phyloP scores from a whole-genome alignment of 345 rosid species.

The Litchi chinensis region DNA sequence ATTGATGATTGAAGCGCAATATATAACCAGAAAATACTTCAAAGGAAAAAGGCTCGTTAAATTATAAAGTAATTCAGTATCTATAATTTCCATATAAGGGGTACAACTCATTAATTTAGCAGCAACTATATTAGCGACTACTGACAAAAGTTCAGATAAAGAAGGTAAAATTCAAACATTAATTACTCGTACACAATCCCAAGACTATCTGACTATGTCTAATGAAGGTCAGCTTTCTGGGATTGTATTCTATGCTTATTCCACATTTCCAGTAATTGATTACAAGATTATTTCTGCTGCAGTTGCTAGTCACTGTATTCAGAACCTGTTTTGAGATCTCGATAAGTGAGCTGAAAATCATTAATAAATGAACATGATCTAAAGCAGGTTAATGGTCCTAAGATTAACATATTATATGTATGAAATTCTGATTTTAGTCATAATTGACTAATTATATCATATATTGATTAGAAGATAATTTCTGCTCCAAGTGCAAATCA shows the following conservation, averaged over 20 bases:
- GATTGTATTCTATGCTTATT: neutral
- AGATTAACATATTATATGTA: neutral
- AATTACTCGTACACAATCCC: neutral
- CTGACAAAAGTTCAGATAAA: neutral
- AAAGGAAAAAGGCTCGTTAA: neutral
- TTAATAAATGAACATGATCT: neutral
- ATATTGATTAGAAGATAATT: neutral
- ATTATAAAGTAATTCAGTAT: neutral
- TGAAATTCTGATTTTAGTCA: no score
- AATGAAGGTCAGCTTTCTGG: neutral
- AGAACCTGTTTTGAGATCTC: neutral
- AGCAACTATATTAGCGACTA: neutral
- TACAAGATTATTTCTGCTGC: neutral
- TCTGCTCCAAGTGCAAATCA: neutral
- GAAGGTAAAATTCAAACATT: neutral
- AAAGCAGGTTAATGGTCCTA: neutral
- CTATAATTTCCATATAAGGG: neutral
- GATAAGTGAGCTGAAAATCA: neutral
- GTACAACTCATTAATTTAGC: no score
- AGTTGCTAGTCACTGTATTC: neutral
- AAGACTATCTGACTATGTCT: neutral
- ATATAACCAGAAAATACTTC: conserved; percentile 1
- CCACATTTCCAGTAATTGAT: neutral
- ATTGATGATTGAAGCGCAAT: neutral
- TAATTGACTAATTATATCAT: neutral